Base-by-base conservation (phyloP, 1,284 basidiomycete genomes). In the Termitomyces sp. region DNA sequence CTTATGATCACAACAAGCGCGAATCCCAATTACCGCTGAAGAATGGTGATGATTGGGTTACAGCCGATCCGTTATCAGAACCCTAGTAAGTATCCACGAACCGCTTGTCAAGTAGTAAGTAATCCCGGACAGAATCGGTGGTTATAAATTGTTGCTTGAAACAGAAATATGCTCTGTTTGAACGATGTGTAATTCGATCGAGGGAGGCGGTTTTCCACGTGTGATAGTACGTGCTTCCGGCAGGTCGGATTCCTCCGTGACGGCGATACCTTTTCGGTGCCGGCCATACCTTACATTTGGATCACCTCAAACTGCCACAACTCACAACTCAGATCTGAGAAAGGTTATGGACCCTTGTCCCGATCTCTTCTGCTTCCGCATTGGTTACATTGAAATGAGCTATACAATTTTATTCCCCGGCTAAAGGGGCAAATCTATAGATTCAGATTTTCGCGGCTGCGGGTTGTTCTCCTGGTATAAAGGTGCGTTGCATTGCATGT, bases 251-350 rank as follows among this genome's bases (percentile, higher is more conserved):
- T 45, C 43, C 41, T 58, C 53, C 54, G 56, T 50, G 47, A 60
- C 54, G 51, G 53, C 54, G 49, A 58, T 69, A 68, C 64, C 46
- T 44, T 67, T 65, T 72, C 70, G 70, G 71, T 63, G 64, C 71
- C 70, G 70, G 66, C 60, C 60, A 57, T 49, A 54, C 48, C 55
- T 55, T 43, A 35, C 48, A 54, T 6, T 57, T 57, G 56, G 56
- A 62, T 58, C 54, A 42, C 49, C 40, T 52, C 50, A 44, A 63
- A 58, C 62, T 63, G 50, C 50, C 40, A 24, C 40, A n/a, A n/a
- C n/a, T n/a, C n/a, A 41, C 62, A 52, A 31, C 41, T 62, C 53
- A 60, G 59, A 60, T 62, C 63, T 65, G 60, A 47, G 45, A 33
- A 49, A 55, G 46, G 55, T 51, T 55, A 49, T 26, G 34, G 34